Percentiles rank a stretch among this genome's conserved stretches.
phyloP scores from a whole-genome alignment of 1,284 basidiomycete species.

The Ustilago nuda region DNA sequence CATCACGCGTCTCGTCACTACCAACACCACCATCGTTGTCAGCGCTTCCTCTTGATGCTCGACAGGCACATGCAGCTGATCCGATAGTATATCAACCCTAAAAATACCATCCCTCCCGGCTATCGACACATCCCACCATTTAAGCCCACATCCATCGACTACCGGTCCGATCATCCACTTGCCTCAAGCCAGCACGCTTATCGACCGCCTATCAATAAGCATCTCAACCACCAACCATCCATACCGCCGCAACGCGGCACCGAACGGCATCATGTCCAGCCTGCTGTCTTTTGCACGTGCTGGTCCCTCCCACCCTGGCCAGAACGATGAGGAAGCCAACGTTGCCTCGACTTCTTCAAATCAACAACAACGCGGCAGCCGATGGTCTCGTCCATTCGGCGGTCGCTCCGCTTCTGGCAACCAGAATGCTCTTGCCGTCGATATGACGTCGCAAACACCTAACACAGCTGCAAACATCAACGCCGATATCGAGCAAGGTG shows the following conservation, averaged over 20 bases:
- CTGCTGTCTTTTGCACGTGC: slow-evolving; percentile 32
- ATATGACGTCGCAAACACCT: slow-evolving; percentile 25
- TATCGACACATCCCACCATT: background rate
- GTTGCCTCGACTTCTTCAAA: slow-evolving; percentile 14
- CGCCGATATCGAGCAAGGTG: slow-evolving; percentile 28
- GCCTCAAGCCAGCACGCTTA: background rate
- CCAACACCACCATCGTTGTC: background rate
- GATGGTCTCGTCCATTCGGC: slow-evolving; percentile 32
- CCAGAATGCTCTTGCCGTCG: slow-evolving; percentile 14
- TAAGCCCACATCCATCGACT: background rate
- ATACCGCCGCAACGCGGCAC: background rate
- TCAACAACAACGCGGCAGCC: slow-evolving; percentile 4
- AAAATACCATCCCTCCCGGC: background rate
- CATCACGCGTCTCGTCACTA: background rate
- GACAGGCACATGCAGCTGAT: background rate
- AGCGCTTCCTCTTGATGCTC: background rate
- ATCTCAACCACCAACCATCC: background rate
- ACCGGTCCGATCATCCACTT: background rate
- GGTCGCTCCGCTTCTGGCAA: slow-evolving; percentile 9
- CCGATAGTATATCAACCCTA: background rate
- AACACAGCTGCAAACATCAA: background rate
- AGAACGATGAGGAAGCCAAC: slow-evolving; percentile 30
- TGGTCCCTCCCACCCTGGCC: slow-evolving; percentile 18
- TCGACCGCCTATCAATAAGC: background rate
- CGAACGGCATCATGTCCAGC: slow-evolving; percentile 22